Conservation (phyloP, 2,329 filamentous ascomycete genomes). For the Ophiosphaerella herpotricha region DNA sequence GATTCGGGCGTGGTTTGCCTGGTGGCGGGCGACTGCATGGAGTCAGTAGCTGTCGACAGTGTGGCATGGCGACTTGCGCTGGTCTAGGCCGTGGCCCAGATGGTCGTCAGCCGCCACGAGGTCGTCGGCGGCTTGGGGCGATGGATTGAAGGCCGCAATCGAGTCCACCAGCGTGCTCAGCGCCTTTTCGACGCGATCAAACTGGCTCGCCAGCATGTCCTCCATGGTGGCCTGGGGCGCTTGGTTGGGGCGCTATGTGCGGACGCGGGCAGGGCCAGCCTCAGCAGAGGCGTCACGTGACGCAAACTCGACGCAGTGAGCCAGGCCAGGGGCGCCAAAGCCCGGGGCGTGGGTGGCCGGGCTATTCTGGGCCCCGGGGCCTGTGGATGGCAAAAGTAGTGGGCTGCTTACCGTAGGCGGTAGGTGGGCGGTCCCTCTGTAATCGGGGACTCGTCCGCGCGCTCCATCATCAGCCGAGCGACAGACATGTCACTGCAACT, state of each 20-base stretch:
- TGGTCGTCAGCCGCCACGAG: constrained; percentile 72
- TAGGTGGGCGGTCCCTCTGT: neutral
- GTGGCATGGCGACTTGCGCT: constrained; percentile 54
- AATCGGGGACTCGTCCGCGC: constrained; percentile 10
- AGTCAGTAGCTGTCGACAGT: constrained; percentile 7
- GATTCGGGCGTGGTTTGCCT: constrained; percentile 73
- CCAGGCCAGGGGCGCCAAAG: neutral
- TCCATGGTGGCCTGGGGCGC: constrained; percentile 42
- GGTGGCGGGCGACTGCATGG: constrained; percentile 70
- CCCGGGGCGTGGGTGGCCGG: constrained; percentile 1
- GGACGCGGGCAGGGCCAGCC: neutral
- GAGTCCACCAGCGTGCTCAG: constrained; percentile 75
- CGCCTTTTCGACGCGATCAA: constrained; percentile 53
- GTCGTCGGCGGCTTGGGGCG: constrained; percentile 67
- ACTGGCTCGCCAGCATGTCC: constrained; percentile 48
- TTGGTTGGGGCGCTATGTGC: neutral
- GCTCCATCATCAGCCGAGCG: constrained; percentile 12
- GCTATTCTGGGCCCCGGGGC: neutral
- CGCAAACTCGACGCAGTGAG: neutral
- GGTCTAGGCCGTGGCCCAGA: constrained; percentile 67
- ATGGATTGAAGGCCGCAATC: constrained; percentile 81
- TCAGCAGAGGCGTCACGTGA: neutral
- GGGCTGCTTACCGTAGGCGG: neutral
- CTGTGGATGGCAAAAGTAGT: neutral
- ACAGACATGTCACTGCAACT: neutral